Conservation (phyloP, 176 grass and related monocot species). For the Bothriochloa decipiens region DNA sequence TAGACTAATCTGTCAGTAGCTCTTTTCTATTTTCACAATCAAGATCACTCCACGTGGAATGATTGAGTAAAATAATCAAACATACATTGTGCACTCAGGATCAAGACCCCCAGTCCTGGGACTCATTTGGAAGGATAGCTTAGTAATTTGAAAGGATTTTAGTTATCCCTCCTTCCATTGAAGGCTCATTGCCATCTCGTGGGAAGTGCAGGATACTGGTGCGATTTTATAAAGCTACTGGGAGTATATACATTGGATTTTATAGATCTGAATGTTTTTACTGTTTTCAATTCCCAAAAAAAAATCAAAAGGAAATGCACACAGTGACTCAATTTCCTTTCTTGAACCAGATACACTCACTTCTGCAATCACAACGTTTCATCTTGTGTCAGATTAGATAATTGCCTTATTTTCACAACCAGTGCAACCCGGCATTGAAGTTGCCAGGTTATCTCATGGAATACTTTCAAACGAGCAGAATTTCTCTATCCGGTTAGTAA, state of each 20-base stretch:
- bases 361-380: neutral
- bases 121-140: neutral
- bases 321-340: neutral
- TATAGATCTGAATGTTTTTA: neutral
- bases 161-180: neutral
- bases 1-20: conserved; percentile 19
- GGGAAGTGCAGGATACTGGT: neutral
- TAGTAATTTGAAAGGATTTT: neutral
- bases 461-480: neutral
- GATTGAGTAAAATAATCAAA: neutral
- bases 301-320: neutral
- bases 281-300: neutral
- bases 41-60: conserved; percentile 28
- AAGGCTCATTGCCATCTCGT: conserved; percentile 3
- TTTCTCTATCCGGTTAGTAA: neutral
- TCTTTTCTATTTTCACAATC: conserved; percentile 14
- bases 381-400: neutral
- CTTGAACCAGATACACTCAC: neutral
- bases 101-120: neutral
- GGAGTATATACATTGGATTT: neutral
- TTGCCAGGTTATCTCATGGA: neutral
- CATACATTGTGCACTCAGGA: conserved; percentile 10
- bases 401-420: neutral
- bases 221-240: neutral
- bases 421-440: neutral